Conservation (phyloP, 2,329 filamentous ascomycete genomes). For the Ambrosiella cleistominuta region DNA sequence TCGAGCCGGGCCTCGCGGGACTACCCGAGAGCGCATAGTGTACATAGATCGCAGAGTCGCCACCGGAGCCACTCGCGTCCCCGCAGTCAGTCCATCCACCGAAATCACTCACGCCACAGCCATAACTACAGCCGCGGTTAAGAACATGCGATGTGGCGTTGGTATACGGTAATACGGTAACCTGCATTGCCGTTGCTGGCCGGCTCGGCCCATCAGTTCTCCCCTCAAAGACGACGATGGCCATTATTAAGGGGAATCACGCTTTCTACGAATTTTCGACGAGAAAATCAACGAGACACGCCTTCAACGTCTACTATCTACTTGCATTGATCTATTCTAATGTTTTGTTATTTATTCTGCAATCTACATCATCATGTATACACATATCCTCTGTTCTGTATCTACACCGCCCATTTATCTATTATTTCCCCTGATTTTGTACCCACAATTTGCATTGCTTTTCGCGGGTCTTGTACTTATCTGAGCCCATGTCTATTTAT, state of each 20-base stretch:
- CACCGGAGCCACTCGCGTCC: not conserved
- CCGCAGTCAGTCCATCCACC: not conserved
- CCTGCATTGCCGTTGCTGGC: too few species aligned
- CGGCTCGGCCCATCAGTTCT: too few species aligned
- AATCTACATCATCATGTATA: not conserved
- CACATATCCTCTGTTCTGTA: not conserved
- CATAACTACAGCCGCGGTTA: constrained; percentile 4
- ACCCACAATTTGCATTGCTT: not conserved
- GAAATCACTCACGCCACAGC: constrained; percentile 1
- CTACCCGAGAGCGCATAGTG: constrained; percentile 12
- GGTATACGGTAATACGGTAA: too few species aligned
- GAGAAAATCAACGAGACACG: not conserved
- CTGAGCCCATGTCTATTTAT: not conserved
- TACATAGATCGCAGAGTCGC: constrained; percentile 7
- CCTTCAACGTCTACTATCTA: not conserved
- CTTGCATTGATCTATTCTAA: not conserved
- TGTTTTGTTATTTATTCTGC: not conserved
- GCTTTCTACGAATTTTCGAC: not conserved
- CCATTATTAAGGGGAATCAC: too few species aligned
- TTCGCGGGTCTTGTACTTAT: not conserved
- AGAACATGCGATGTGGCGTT: too few species aligned
- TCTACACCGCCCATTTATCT: not conserved
- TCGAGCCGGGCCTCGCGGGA: constrained; percentile 16
- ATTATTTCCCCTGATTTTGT: not conserved
- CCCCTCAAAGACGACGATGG: too few species aligned